Percentiles rank a stretch among this genome's conserved stretches.
Conservation (phyloP, 192 early-diverging fungal genomes). For the Dissophora globulifera region DNA sequence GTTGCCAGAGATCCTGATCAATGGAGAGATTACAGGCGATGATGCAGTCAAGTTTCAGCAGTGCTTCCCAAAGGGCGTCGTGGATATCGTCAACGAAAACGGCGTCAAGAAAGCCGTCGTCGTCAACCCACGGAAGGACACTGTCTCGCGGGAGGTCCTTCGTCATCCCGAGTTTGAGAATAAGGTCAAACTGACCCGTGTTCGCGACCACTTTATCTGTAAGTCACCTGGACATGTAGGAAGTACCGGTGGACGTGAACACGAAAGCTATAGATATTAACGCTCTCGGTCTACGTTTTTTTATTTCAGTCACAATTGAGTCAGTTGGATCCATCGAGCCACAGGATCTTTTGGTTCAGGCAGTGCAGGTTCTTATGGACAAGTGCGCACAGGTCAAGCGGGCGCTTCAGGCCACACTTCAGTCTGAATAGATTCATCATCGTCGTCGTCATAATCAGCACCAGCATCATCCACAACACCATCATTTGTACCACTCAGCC, state of each 20-base stretch:
- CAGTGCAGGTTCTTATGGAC: constrained; percentile 81
- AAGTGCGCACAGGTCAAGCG: constrained; percentile 80
- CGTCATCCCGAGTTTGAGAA: constrained; percentile 92
- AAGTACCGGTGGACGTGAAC: too few relatives aligned
- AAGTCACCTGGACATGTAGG: too few relatives aligned
- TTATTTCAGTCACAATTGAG: constrained; percentile 79
- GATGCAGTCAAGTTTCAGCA: constrained; percentile 81
- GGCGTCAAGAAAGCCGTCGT: constrained; percentile 81
- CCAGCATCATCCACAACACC: background rate
- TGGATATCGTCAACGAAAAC: constrained; percentile 76
- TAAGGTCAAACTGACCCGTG: constrained; percentile 87
- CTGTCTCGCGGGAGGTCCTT: constrained; percentile 91
- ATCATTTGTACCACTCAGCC: too few relatives aligned
- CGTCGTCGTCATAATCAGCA: background rate
- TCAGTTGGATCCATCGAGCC: constrained; percentile 85
- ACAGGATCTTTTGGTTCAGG: constrained; percentile 78
- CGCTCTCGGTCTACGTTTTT: background rate
- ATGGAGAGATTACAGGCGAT: constrained; percentile 85
- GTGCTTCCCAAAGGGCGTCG: constrained; percentile 91
- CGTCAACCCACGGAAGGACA: constrained; percentile 94
- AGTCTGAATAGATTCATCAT: constrained; percentile 29
- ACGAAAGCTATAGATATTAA: too few relatives aligned
- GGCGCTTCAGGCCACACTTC: constrained; percentile 61
- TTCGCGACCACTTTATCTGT: constrained; percentile 98
- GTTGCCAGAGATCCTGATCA: constrained; percentile 90